phyloP scores from a whole-genome alignment of 1,284 basidiomycete species.

The Malassezia obtusa region DNA sequence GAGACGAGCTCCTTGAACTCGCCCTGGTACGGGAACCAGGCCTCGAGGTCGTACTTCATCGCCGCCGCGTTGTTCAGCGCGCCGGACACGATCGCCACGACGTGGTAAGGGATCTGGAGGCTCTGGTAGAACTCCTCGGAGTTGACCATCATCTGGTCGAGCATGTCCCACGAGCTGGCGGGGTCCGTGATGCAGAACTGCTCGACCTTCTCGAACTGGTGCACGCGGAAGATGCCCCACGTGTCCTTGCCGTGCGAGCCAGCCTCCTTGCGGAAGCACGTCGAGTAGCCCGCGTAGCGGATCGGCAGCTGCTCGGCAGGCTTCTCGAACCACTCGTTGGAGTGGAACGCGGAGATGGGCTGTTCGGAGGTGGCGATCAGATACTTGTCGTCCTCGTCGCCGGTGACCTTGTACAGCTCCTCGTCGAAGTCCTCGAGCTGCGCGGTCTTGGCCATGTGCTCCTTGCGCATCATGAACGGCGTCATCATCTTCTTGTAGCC shows the following conservation, averaged over 20 bases:
- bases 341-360: constrained; percentile 88
- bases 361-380: constrained; percentile 98
- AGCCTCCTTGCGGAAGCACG: constrained; percentile 99
- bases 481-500: constrained; percentile 91
- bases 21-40: constrained; percentile 97
- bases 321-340: constrained; percentile 92
- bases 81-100: constrained; percentile 91
- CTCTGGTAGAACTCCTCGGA: constrained; percentile 93
- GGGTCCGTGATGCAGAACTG: constrained; percentile 89
- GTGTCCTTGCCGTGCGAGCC: constrained; percentile 93
- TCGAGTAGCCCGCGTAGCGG: constrained; percentile 62
- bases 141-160: constrained; percentile 79
- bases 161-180: constrained; percentile 72
- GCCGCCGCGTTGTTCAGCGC: constrained; percentile 92
- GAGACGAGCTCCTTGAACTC: constrained; percentile 73
- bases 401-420: constrained; percentile 87
- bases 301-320: constrained; percentile 83
- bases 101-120: constrained; percentile 76
- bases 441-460: constrained; percentile 91
- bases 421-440: constrained; percentile 97
- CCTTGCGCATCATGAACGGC: constrained; percentile 97
- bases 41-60: constrained; percentile 95
- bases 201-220: constrained; percentile 99
- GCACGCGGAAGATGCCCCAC: constrained; percentile 99
- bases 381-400: constrained; percentile 90